Base-by-base conservation (phyloP, 352 stramenopile species). In the Pythium dissimile region DNA sequence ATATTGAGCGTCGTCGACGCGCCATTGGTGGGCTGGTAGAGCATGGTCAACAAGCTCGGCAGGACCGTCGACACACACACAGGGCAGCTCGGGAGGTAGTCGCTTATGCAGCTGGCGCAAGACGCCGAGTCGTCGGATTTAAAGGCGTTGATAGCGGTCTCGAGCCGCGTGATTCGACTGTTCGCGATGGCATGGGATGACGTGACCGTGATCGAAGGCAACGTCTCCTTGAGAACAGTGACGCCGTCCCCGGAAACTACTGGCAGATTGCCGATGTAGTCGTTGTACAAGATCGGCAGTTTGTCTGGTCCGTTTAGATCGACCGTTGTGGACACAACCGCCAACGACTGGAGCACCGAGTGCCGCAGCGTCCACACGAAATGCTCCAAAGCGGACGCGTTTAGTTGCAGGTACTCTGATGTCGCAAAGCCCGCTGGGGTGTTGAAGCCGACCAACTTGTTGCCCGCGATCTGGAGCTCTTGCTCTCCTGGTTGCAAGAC, bases 11-110 rank as follows among this genome's bases (percentile, higher is more conserved):
- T 51, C 20, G 45, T 13, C 12, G 46, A 12, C 4, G 20, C 5
- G 2, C n/a, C 13, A 5, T 8, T 12, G 9, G 18, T 31, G 3
- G 16, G 5, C 2, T 39, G 46, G 24, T 15, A n/a, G 6, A 64
- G 34, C 41, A 46, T 46, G 3, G 46, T 23, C 28, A 64, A 8
- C 5, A 64, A n/a, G 42, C 56, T 58, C 28, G 56, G 56, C 2
- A 64, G 0, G 11, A 64, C 20, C 6, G 28, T 45, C 16, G 47
- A 39, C 1, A 23, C 24, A 31, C 56, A 64, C 37, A 64, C 26
- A 7, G 37, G 47, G 18, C 56, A 64, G 16, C 28, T 53, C 15
- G 38, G 28, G 13, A 64, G 38, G 6, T 44, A 3, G 21, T 44
- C 27, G 8, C 27, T 35, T 21, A 35, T 4, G 18, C 56, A 64